phyloP scores from a whole-genome alignment of 2,329 filamentous ascomycete species.

The Calonectria multiphialidica region DNA sequence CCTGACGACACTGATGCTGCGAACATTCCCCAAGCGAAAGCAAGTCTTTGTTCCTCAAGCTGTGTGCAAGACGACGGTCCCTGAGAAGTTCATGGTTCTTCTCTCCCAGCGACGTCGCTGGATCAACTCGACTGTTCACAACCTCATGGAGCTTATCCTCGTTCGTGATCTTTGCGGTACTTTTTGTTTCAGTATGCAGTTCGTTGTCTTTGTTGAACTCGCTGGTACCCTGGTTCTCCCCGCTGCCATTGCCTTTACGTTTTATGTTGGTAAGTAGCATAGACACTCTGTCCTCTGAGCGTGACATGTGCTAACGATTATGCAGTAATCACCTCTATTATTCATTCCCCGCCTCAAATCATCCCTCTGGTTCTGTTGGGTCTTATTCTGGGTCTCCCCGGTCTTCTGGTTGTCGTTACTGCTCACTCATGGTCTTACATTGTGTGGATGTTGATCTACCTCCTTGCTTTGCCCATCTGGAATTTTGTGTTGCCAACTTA shows the following conservation, averaged over 20 bases:
- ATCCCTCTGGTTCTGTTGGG: constrained; percentile 92
- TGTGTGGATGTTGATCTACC: constrained; percentile 96
- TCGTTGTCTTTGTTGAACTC: constrained; percentile 95
- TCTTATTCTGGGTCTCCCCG: constrained; percentile 93
- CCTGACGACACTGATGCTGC: constrained; percentile 95
- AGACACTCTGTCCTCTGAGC: background rate
- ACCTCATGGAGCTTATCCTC: constrained; percentile 96
- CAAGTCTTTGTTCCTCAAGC: constrained; percentile 98
- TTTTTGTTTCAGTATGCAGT: constrained; percentile 99
- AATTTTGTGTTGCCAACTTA: constrained; percentile 96
- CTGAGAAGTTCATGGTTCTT: constrained; percentile 90
- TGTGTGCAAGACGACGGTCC: constrained; percentile 98
- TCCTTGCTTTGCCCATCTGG: constrained; percentile 93
- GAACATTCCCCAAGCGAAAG: constrained; percentile 98
- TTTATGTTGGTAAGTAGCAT: constrained; percentile 85
- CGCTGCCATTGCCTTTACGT: constrained; percentile 95
- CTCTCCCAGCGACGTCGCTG: constrained; percentile 95
- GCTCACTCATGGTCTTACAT: constrained; percentile 95
- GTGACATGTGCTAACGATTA: constrained; percentile 6
- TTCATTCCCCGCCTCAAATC: constrained; percentile 80
- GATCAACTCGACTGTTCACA: constrained; percentile 99
- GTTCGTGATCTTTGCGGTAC: constrained; percentile 97
- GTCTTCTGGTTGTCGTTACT: constrained; percentile 90
- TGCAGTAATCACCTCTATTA: constrained; percentile 86
- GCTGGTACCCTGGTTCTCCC: constrained; percentile 94